These are phyloP conservation scores for Quercus mongolica DNA, from an alignment of 306 rosid genomes.

Conservation along the genomic window DNA sequence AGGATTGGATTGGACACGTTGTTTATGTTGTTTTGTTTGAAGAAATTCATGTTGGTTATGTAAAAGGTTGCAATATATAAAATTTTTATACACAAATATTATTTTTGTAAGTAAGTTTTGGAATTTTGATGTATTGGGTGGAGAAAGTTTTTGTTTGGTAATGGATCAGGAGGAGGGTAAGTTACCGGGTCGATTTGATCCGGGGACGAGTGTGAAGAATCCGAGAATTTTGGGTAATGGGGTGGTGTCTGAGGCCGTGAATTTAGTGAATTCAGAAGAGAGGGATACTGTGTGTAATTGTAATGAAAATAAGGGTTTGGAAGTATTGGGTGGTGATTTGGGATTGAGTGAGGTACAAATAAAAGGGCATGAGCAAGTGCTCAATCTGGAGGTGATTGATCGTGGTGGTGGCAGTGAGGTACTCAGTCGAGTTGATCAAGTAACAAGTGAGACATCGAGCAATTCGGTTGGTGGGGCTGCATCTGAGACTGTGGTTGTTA, in stretches of 20 bases:
- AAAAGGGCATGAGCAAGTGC: conserved; percentile 18
- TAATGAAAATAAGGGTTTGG: conserved; percentile 28
- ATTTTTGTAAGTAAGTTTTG: conserved; percentile 14
- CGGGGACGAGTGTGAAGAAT: conserved; percentile 24
- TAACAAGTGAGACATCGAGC: conserved; percentile 34
- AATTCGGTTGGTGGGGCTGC: conserved; percentile 36
- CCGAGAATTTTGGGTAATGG: conserved; percentile 34
- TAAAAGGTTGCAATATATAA: conserved; percentile 1
- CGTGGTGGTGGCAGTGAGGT: conserved; percentile 18
- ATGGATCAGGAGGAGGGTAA: conserved; percentile 49
- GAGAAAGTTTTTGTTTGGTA: conserved; percentile 5
- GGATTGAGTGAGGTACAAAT: conserved; percentile 30
- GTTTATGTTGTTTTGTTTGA: conserved; percentile 20
- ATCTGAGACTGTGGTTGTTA: conserved; percentile 44
- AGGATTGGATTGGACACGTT: conserved; percentile 14
- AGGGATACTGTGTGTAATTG: neutral
- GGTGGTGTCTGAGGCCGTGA: conserved; percentile 35
- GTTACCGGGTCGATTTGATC: conserved; percentile 38
- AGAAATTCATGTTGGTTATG: conserved; percentile 14
- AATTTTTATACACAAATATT: neutral
- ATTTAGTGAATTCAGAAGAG: conserved; percentile 23
- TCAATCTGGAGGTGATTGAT: conserved; percentile 17
- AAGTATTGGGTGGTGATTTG: conserved; percentile 19
- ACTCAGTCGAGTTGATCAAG: conserved; percentile 36
- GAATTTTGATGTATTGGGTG: conserved; percentile 16